Evolutionary conservation across 2,329 filamentous ascomycete species (phyloP), one percentile per base, ranked within the genome.

Genomic region (Alternaria incomplexa): DNA sequence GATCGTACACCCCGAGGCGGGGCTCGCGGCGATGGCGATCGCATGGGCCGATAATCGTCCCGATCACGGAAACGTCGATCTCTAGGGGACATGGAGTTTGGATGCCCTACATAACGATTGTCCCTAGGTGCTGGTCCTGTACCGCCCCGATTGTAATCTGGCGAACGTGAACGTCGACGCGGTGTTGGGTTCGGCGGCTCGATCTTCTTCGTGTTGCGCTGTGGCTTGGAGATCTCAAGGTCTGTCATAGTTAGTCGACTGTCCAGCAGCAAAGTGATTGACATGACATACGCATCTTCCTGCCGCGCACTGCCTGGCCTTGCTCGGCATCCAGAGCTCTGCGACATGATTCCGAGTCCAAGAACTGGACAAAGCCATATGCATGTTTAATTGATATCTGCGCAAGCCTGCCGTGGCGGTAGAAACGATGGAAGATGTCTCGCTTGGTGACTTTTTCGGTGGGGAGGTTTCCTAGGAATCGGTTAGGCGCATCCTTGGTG

Each of bases 311-410:
- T 67, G 93, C 88, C 44, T 89, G 87, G 10, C 92, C 93, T 80
- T 98, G 93, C 64, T 97, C 89, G 36, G 86, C 86, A 36, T 91
- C 85, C 71, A 98, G 86, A 5, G 95, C 95, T 48, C 85, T 85
- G 60, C 87, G 85, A 67, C 93, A 97, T 74, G 95, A 90, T 3
- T 87, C 85, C 5, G 89, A 83, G 28, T 93, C 90, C 68, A 97
- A 86, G 69, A 96, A 99, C 77, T 98, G 96, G 36, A 98, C 93
- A 77, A 98, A 99, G 2, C 96, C 96, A 80, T 97, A 98, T 2
- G 94, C 94, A 69, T 96, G 93, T 80, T 98, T 98, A 72, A 98
- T 93, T 1, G 93, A 97, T 63, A 98, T 96, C 78, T 99, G 96
- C 2, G 94, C 95, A 50, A 99, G 84, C 64, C 90, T 90, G 57